phyloP scores from a whole-genome alignment of 352 stramenopile genomes.

The Phytophthora palmivora region DNA sequence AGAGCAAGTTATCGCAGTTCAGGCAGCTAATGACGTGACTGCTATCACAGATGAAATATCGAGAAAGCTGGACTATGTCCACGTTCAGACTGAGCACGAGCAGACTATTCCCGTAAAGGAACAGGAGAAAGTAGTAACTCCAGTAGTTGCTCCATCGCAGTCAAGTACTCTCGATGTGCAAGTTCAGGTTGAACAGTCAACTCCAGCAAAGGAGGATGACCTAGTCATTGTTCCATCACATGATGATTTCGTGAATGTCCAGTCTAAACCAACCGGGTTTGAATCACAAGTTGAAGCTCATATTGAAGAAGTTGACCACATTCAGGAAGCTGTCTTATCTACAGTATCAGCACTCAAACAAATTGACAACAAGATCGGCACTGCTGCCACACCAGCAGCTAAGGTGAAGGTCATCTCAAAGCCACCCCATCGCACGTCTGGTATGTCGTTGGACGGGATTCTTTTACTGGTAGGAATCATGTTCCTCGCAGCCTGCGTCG shows the following conservation, averaged over 20 bases:
- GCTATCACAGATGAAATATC: background rate
- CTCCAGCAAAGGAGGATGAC: too few species aligned
- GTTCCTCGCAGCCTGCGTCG: slow-evolving; percentile 55
- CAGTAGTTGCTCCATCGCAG: background rate
- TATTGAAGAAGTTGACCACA: slow-evolving; percentile 7
- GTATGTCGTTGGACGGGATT: slow-evolving; percentile 53
- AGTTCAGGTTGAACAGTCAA: too few species aligned
- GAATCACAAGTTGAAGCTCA: slow-evolving; percentile 1
- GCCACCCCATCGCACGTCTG: slow-evolving; percentile 1
- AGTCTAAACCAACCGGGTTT: background rate
- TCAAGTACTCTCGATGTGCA: too few species aligned
- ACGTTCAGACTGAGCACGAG: background rate
- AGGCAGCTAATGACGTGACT: background rate
- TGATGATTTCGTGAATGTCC: background rate
- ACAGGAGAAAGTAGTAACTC: too few species aligned
- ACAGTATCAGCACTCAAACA: background rate
- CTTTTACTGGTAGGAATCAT: slow-evolving; percentile 48
- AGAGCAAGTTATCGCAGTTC: background rate
- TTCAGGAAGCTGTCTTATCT: slow-evolving; percentile 4
- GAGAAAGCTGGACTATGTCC: background rate
- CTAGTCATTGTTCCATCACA: too few species aligned
- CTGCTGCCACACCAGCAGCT: background rate
- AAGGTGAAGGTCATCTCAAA: background rate
- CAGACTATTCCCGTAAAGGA: too few species aligned
- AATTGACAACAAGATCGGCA: background rate